Percentiles rank a stretch among this genome's conserved stretches.
Evolutionary conservation across 2,329 filamentous ascomycete genomes (phyloP).

Genomic region (Cryphonectria carpinicola): DNA sequence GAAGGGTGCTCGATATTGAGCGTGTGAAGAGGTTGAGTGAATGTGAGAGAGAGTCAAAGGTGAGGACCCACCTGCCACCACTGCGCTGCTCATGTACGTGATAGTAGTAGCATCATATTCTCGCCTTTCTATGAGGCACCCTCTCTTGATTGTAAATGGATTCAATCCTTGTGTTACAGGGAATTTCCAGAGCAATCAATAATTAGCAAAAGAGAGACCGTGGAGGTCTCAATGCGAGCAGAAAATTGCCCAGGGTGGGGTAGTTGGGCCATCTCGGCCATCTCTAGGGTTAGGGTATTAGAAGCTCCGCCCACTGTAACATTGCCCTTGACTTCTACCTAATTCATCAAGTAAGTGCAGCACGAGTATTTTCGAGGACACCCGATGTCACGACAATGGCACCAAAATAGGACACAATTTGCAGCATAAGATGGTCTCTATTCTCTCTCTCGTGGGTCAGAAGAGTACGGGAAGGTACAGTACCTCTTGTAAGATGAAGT

Average conservation of each 20-base stretch:
- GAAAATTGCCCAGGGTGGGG: background rate
- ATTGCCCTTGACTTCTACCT: background rate
- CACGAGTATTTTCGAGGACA: background rate
- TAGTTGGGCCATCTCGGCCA: background rate
- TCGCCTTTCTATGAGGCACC: background rate
- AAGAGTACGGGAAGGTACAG: background rate
- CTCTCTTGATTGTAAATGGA: background rate
- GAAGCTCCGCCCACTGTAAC: background rate
- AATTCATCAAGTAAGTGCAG: too few relatives aligned
- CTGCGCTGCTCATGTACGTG: background rate
- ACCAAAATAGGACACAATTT: background rate
- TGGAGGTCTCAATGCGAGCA: background rate
- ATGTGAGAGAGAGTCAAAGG: background rate
- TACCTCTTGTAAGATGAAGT: background rate
- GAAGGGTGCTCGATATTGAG: background rate
- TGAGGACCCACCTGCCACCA: background rate
- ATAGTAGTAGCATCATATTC: background rate
- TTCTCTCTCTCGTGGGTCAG: background rate
- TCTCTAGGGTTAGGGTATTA: constrained; percentile 2
- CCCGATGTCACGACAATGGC: background rate
- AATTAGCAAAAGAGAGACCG: background rate
- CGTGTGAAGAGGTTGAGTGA: background rate
- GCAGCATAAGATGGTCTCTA: background rate
- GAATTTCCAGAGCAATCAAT: background rate
- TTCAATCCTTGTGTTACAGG: background rate